phyloP scores from a whole-genome alignment of 352 stramenopile species.

The Pythium pyrilobum region DNA sequence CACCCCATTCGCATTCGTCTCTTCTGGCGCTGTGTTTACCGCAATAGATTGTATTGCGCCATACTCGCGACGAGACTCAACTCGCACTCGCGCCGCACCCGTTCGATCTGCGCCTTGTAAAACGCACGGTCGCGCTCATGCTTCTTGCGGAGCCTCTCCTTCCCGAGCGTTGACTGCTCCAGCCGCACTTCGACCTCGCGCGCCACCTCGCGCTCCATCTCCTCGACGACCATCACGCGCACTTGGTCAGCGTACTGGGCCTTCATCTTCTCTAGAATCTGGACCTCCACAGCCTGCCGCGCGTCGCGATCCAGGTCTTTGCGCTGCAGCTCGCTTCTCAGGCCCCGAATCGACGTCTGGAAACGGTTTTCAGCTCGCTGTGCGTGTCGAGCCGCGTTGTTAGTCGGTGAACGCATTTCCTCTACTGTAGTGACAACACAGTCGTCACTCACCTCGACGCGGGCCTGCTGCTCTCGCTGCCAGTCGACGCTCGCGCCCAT shows the following conservation, averaged over 20 bases:
- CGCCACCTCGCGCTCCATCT: slow-evolving; percentile 57
- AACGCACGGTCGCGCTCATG: slow-evolving; percentile 48
- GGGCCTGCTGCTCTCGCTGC: slow-evolving; percentile 36
- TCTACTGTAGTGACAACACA: not conserved
- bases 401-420: too few relatives aligned
- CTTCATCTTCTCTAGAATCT: slow-evolving; percentile 71
- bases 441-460: slow-evolving; percentile 34
- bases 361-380: slow-evolving; percentile 50
- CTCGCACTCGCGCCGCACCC: slow-evolving; percentile 59
- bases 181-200: slow-evolving; percentile 48
- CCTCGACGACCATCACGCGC: slow-evolving; percentile 43
- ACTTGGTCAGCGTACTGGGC: slow-evolving; percentile 46
- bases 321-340: slow-evolving; percentile 43
- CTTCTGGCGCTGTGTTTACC: slow-evolving; percentile 32
- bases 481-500: slow-evolving; percentile 50
- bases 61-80: slow-evolving; percentile 53
- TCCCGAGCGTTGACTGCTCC: slow-evolving; percentile 34
- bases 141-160: slow-evolving; percentile 42
- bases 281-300: slow-evolving; percentile 32
- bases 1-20: too few relatives aligned
- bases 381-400: not conserved
- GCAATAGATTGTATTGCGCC: slow-evolving; percentile 68
- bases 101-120: slow-evolving; percentile 55
- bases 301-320: slow-evolving; percentile 28
- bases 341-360: slow-evolving; percentile 42